Evolutionary conservation across 2,329 filamentous ascomycete genomes (phyloP), one percentile per base, ranked within the genome.

Genomic region (Colletotrichum tropicicola): DNA sequence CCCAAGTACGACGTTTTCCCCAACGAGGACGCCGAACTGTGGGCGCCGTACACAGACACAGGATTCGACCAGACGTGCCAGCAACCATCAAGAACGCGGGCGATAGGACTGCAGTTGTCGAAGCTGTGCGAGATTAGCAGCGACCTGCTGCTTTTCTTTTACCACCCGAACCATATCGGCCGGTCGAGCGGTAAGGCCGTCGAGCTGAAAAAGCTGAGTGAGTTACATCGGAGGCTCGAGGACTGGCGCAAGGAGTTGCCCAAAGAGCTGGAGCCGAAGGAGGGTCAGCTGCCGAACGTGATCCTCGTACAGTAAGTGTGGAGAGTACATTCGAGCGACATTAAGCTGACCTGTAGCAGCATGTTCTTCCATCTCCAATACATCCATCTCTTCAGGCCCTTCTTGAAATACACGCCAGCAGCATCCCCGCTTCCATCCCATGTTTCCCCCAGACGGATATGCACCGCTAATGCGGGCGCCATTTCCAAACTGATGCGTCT

Each of bases 351-450:
- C 6, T 15, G 48, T 28, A 27, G 8, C 72, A 98, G 94, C 80
- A 98, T 98, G 94, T 97, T 98, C 79, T 97, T 95, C 77, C 94
- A 98, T 73, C 85, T 98, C 1, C 89, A 98, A 48, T 97, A 97
- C 74, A 97, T 98, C 65, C 94, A 98, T 73, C 89, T 98, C 5
- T 98, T 98, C 82, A 89, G 95, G 5, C 95, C 96, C 0, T 98
- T 98, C 74, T 85, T 98, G 53, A 97, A 96, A 76, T 98, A 98
- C 74, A 91, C 88, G 3, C 93, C 92, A 51, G 82, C 87, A 6
- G 90, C 89, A 1, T 97, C 94, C 1, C 95, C 94, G 1, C 85
- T 98, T 2, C 95, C 94, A 4, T 81, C 89, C 2, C 93, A 97
- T 71, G 92, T 98, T 17, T 98, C 94, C 7, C 95, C 96, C 0